These are phyloP conservation scores for Paulownia fortunei DNA, from an alignment of 257 asterid species.

Conservation along the genomic window DNA sequence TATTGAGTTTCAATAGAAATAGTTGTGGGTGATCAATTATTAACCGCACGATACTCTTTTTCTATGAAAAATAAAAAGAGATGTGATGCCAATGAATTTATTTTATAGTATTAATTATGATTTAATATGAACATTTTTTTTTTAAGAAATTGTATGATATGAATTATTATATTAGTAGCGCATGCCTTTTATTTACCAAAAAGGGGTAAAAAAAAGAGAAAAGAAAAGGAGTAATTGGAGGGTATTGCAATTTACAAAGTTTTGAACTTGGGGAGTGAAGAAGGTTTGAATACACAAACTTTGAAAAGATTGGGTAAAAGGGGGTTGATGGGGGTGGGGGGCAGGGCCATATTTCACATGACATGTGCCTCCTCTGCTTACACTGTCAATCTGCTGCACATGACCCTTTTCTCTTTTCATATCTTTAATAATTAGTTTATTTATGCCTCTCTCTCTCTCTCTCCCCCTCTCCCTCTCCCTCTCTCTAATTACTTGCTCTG, in stretches of 20 bases:
- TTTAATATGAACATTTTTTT: too few species aligned
- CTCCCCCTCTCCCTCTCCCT: not conserved
- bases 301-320: constrained; percentile 33
- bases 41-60: too few species aligned
- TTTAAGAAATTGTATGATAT: too few species aligned
- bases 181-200: too few species aligned
- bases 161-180: too few species aligned
- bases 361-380: constrained; percentile 38
- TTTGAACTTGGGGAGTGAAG: not conserved
- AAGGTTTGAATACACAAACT: not conserved
- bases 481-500: not conserved
- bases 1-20: too few species aligned
- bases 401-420: constrained; percentile 11
- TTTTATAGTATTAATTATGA: too few species aligned
- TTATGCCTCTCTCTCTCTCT: not conserved
- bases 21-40: too few species aligned
- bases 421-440: not conserved
- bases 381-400: constrained; percentile 29
- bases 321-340: not conserved
- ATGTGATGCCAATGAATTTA: too few species aligned
- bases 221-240: not conserved
- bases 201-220: not conserved
- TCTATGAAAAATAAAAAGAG: too few species aligned
- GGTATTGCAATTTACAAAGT: not conserved
- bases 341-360: constrained; percentile 23